A percentile compares a stretch with the other conserved stretches of the same genome.
Conservation (phyloP, 2,329 filamentous ascomycete species). For the Tolypocladium album region DNA sequence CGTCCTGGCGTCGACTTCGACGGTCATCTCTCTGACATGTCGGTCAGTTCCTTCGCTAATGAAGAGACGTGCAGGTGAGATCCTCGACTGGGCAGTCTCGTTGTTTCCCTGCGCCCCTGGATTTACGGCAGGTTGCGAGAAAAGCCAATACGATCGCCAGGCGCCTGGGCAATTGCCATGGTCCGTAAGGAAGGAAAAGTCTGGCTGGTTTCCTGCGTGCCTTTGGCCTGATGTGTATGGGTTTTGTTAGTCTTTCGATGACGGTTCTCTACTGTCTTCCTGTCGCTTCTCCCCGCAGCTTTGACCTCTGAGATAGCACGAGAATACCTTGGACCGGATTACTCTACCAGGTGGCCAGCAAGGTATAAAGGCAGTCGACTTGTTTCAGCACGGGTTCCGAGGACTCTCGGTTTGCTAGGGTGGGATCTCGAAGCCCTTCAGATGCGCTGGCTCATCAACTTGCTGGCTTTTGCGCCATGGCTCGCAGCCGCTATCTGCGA, state of each 20-base stretch:
- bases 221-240: not conserved
- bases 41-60: not conserved
- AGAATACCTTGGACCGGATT: not conserved
- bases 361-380: not conserved
- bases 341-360: not conserved
- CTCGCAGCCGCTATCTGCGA: constrained; percentile 43
- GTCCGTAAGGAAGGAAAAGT: not conserved
- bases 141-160: not conserved
- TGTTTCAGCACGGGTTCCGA: not conserved
- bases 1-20: not conserved
- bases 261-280: not conserved
- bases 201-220: not conserved
- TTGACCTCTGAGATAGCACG: not conserved
- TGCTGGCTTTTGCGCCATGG: constrained; percentile 6
- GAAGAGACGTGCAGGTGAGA: not conserved
- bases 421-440: not conserved
- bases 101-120: not conserved
- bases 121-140: not conserved
- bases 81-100: not conserved
- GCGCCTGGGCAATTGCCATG: not conserved
- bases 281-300: not conserved
- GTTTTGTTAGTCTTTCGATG: not conserved
- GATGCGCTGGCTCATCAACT: not conserved
- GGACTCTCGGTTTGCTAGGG: not conserved
- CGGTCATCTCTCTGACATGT: not conserved